These are phyloP conservation scores for Corchorus olitorius DNA, from an alignment of 345 rosid genomes.

Conservation along the genomic window DNA sequence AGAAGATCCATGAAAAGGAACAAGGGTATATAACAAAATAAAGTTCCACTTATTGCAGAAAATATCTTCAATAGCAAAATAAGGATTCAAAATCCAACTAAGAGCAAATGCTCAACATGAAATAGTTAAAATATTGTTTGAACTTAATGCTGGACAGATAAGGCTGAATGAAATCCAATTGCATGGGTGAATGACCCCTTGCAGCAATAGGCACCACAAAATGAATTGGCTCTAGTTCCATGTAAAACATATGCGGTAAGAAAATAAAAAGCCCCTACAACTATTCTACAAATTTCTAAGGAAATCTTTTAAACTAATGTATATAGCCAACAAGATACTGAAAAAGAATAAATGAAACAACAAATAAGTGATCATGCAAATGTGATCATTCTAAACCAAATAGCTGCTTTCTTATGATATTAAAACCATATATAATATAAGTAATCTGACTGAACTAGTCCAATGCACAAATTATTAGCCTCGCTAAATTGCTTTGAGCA, in stretches of 20 bases:
- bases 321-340: neutral
- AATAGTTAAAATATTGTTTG: neutral
- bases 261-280: neutral
- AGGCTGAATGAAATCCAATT: neutral
- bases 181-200: neutral
- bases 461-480: constrained; percentile 2
- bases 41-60: neutral
- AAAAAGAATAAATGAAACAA: neutral
- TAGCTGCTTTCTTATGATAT: neutral
- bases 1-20: neutral
- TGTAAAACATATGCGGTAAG: neutral
- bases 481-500: neutral
- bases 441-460: neutral
- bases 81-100: too few relatives aligned
- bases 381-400: constrained; percentile 6
- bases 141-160: neutral
- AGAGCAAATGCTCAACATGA: neutral
- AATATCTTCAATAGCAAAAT: neutral
- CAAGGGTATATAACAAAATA: neutral
- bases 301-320: constrained; percentile 1
- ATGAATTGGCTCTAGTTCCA: neutral
- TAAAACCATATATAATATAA: neutral
- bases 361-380: neutral
- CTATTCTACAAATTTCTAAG: neutral
- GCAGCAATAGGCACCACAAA: neutral